Evolutionary conservation across 108 stramenopile genomes (phyloP), one percentile per base, ranked within the genome.

Genomic region (Mayamaea pseudoterrestris): DNA sequence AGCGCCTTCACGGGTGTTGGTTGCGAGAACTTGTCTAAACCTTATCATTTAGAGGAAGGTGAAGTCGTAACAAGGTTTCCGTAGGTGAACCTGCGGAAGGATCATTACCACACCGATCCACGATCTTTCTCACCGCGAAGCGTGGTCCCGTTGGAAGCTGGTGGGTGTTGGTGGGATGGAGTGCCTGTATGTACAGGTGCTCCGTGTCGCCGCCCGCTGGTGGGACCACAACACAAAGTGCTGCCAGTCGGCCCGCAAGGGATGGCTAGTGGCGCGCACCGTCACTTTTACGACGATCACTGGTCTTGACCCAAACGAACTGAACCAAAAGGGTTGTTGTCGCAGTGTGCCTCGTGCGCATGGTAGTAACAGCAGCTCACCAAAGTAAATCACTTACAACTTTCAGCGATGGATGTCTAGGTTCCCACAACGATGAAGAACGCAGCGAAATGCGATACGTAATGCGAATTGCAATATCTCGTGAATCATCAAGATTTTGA

Each of bases 21-120:
- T 71, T 58, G 65, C 47, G 72, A 66, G 76, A 86, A 86, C 76
- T 75, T 77, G 71, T 66, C 73, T 73, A 78, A 87, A 87, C 76
- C 86, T 88, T 79, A 88, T 79, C 76, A 80, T 83, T 70, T 88
- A 88, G 86, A 88, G 81, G 87, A 83, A 90, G 84, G 85, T 85
- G 90, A 93, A 93, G 90, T 92, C 86, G 91, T 93, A 93, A 93
- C 91, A 93, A 93, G 91, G 91, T 93, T 89, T 89, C 86, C 92
- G 86, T 89, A 93, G 92, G 92, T 93, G 92, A 93, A 93, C 86
- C 87, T 93, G 86, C 86, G 92, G 92, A 89, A 89, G 91, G 91
- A 93, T 93, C 90, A 93, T 93, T 93, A 84, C 76, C 76, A 86
- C 78, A 73, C 73, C 69, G 60, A 72, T 76, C 73, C 68, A 78